These are phyloP conservation scores for Pyrus betulifolia DNA, from an alignment of 306 rosid genomes.

Conservation along the genomic window DNA sequence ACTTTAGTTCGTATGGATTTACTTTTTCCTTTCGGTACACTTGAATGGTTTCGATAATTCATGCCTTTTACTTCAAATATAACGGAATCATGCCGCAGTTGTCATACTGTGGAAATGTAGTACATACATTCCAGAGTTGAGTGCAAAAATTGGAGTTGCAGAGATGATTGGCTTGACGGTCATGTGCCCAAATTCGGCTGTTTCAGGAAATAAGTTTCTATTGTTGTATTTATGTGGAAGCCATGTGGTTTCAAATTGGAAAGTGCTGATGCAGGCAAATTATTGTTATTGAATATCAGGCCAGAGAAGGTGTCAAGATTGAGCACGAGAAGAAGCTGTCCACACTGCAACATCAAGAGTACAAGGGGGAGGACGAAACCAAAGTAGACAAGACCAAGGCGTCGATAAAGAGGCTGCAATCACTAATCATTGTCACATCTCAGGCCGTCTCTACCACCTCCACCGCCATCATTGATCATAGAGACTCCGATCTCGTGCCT, in stretches of 20 bases:
- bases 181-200: constrained; percentile 2
- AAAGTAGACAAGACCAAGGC: constrained; percentile 90
- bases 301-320: constrained; percentile 88
- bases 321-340: constrained; percentile 85
- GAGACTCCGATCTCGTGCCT: constrained; percentile 92
- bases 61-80: not conserved
- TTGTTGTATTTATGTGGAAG: constrained; percentile 29
- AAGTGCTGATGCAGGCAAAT: constrained; percentile 25
- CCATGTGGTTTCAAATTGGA: constrained; percentile 15
- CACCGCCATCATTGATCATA: constrained; percentile 59
- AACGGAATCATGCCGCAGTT: not conserved
- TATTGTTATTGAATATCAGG: constrained; percentile 39
- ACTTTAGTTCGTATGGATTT: not conserved
- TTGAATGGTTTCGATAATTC: not conserved
- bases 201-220: constrained; percentile 11
- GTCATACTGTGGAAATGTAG: not conserved
- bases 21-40: not conserved
- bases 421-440: constrained; percentile 80
- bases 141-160: not conserved
- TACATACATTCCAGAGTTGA: not conserved
- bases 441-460: constrained; percentile 97
- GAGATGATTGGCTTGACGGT: not conserved
- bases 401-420: constrained; percentile 74
- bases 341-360: constrained; percentile 75
- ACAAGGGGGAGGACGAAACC: constrained; percentile 83